phyloP scores from a whole-genome alignment of 2,329 filamentous ascomycete species.

The Xylogone sp. region DNA sequence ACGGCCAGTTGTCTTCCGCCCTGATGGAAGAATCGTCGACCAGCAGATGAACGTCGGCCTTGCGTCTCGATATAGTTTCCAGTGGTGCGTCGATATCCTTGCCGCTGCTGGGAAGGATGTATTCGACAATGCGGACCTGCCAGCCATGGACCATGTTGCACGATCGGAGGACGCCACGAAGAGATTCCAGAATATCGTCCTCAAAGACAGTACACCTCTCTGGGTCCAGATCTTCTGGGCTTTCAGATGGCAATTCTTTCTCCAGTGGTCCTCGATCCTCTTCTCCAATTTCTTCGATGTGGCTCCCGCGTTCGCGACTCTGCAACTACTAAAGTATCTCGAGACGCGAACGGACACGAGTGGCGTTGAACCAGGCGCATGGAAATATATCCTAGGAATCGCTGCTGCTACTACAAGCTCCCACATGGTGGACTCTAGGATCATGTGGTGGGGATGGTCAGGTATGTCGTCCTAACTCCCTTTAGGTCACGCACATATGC shows the following conservation, averaged over 20 bases:
- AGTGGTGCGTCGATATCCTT: conserved; percentile 57
- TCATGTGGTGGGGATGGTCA: conserved; percentile 17
- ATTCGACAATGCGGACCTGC: conserved; percentile 58
- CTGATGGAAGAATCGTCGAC: conserved; percentile 56
- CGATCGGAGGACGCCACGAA: conserved; percentile 44
- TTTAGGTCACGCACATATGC: background rate
- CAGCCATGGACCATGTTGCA: conserved; percentile 51
- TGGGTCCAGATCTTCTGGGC: conserved; percentile 53
- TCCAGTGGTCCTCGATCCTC: conserved; percentile 42
- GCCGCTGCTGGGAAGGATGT: conserved; percentile 50
- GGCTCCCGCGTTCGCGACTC: conserved; percentile 15
- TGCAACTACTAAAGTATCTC: conserved; percentile 16
- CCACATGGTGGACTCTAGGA: conserved; percentile 13
- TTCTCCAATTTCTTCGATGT: conserved; percentile 11
- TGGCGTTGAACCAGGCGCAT: conserved; percentile 11
- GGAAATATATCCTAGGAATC: conserved; percentile 15
- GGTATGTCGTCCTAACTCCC: background rate
- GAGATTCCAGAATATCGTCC: conserved; percentile 44
- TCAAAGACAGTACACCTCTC: conserved; percentile 42
- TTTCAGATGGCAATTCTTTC: conserved; percentile 48
- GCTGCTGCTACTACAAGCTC: conserved; percentile 8
- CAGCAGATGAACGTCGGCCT: conserved; percentile 57
- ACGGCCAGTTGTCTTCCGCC: conserved; percentile 59
- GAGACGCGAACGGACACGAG: conserved; percentile 13
- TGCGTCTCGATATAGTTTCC: conserved; percentile 58